Base-by-base conservation (phyloP, 805 yeast genomes). In the Wickerhamiella hasegawae region DNA sequence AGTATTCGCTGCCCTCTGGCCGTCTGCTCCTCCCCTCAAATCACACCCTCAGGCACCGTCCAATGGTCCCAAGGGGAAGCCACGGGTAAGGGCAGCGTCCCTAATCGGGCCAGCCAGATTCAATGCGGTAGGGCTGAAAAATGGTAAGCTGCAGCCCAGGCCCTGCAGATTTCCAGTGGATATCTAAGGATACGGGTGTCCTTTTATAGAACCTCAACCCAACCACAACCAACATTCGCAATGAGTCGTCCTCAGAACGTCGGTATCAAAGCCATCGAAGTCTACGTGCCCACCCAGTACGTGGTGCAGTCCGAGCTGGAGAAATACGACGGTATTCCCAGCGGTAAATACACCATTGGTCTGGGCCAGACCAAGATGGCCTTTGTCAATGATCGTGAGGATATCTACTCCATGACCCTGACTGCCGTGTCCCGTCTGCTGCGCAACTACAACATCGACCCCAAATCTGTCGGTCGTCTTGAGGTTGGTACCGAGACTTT, bases 401-500 rank as follows among this genome's bases (percentile, higher is more conserved):
- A 90, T 54, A 84, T 84, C 51, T 85, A 85, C 66, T 90, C 98
- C 25, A 68, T 90, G 69, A 64, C 81, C n/a, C 66, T 90, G 54
- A 90, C 97, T n/a, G 96, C 69, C 16, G 67, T 80, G 42, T 71
- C 78, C 42, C 73, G 72, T 40, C 70, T 90, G 53, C 62, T 90
- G 51, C 67, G 73, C 52, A 76, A 84, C 66, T 76, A 83, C 69
- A 66, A 75, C 58, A 70, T 90, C 49, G 95, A 87, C 58, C 72
- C 82, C 34, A 63, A 67, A 54, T 62, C 69, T 37, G 73, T 90
- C 53, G 98, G 98, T 49, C 76, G 98, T 59, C 69, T 90, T 51
- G 98, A 90, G 63, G 97, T 90, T 43, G 98, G 98, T 53, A 90
- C 98, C 39, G 98, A 90, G 67, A 87, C 98, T 34, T 67, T 90